phyloP scores from a whole-genome alignment of 1,139 yeast species.

The Pichia sp. region DNA sequence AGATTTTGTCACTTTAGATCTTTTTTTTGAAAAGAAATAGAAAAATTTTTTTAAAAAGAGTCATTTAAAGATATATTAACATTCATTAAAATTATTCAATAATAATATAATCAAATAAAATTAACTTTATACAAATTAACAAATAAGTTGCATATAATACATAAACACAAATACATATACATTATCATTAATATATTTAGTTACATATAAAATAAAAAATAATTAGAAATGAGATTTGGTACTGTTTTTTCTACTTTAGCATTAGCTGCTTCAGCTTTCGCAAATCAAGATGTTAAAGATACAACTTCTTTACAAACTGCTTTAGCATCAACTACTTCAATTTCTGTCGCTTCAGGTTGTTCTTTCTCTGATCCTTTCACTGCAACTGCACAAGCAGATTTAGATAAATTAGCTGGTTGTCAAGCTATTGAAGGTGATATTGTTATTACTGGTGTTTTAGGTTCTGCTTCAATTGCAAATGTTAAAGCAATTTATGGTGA shows the following conservation, averaged over 20 bases:
- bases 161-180: background rate
- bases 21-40: too few species aligned
- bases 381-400: conserved; percentile 71
- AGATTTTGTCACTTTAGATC: background rate
- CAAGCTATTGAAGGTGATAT: conserved; percentile 76
- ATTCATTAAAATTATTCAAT: background rate
- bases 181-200: background rate
- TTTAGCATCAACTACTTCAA: conserved; percentile 33
- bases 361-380: conserved; percentile 46
- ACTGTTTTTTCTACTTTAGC: conserved; percentile 12
- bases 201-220: background rate
- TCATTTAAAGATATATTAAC: too few species aligned
- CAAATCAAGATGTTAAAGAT: conserved; percentile 7
- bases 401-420: conserved; percentile 71
- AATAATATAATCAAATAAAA: background rate
- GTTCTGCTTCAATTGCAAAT: conserved; percentile 47
- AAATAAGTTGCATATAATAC: background rate
- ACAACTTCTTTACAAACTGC: conserved; percentile 26
- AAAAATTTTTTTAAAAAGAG: too few species aligned
- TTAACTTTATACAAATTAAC: background rate
- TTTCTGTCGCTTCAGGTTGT: conserved; percentile 49
- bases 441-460: conserved; percentile 56
- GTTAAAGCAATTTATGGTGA: conserved; percentile 73
- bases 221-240: conserved; percentile 11
- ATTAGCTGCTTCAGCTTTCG: conserved; percentile 7